Base-by-base conservation (phyloP, 352 stramenopile species). In the Phytophthora melonis region DNA sequence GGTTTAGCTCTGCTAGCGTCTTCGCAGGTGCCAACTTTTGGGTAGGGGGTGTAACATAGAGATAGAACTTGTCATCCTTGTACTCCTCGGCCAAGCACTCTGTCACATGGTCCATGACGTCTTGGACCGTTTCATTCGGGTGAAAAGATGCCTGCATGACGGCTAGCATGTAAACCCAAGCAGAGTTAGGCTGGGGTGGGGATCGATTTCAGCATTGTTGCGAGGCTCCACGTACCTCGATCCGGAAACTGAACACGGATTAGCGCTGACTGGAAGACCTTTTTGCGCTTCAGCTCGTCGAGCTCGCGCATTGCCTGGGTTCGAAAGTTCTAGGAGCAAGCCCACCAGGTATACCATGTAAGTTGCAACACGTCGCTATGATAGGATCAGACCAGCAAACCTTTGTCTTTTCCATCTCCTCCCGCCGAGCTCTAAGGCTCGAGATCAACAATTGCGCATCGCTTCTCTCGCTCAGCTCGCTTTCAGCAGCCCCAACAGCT, bases 251-350 rank as follows among this genome's bases (percentile, higher is more conserved):
- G 91, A 30, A 97, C 75, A 61, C 89, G 91, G 34, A 96, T 85
- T 4, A 97, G 63, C 27, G 87, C 84, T 39, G 69, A 83, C 66
- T 94, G 87, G 60, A 91, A 97, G 0, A 97, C 78, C 41, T 85
- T 90, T 72, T 93, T 95, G 18, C 86, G 87, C 71, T 95, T 93
- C 0, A 97, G 78, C 34, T 95, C 86, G 27, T 97, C 91, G 4
- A 97, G 79, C 34, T 97, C 89, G 13, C 91, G 91, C 91, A 97
- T 97, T 14, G 89, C 89, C 72, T 90, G 80, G 16, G 91, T 97
- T 32, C 86, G 87, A 45, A 97, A 97, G 30, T 91, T 94, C 88
- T 96, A 27, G 3, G 10, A 54, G 19, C n/a, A 4, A 54, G 47
- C n/a, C 30, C 18, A 7, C 10, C n/a, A 27, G 8, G 19, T 11